Evolutionary conservation across 1,284 basidiomycete species (phyloP).

Genomic region (Malassezia vespertilionis): DNA sequence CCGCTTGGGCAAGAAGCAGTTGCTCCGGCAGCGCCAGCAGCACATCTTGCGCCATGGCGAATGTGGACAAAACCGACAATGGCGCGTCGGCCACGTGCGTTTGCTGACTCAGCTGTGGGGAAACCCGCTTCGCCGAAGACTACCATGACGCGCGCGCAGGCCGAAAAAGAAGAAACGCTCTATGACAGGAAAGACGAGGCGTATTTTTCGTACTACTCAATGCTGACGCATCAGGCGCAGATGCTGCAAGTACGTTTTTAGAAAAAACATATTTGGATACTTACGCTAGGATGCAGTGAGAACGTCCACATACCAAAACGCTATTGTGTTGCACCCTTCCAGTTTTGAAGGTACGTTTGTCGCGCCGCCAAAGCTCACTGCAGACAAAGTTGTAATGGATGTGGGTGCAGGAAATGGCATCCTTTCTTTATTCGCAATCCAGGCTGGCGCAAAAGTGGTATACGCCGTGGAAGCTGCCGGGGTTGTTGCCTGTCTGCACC

Average conservation of each 20-base stretch:
- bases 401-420: slow-evolving; percentile 53
- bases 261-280: too few species aligned
- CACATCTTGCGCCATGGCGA: slow-evolving; percentile 5
- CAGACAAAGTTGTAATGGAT: slow-evolving; percentile 44
- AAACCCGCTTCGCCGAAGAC: neutral
- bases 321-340: slow-evolving; percentile 28
- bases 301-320: slow-evolving; percentile 36
- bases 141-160: neutral
- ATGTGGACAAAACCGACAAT: too few species aligned
- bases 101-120: slow-evolving; percentile 1
- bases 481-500: slow-evolving; percentile 51
- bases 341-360: slow-evolving; percentile 21
- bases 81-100: slow-evolving; percentile 1
- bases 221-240: slow-evolving; percentile 42
- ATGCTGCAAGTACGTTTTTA: slow-evolving; percentile 27
- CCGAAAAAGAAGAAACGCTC: too few species aligned
- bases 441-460: slow-evolving; percentile 51
- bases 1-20: slow-evolving; percentile 39
- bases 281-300: slow-evolving; percentile 28
- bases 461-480: slow-evolving; percentile 51
- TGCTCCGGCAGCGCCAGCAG: slow-evolving; percentile 31
- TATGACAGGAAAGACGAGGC: slow-evolving; percentile 40
- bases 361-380: neutral
- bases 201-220: slow-evolving; percentile 42
- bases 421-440: slow-evolving; percentile 51